Percentiles rank a stretch among this genome's conserved stretches.
phyloP scores from a whole-genome alignment of 2,329 filamentous ascomycete genomes.

The Leptographium wingfieldii region DNA sequence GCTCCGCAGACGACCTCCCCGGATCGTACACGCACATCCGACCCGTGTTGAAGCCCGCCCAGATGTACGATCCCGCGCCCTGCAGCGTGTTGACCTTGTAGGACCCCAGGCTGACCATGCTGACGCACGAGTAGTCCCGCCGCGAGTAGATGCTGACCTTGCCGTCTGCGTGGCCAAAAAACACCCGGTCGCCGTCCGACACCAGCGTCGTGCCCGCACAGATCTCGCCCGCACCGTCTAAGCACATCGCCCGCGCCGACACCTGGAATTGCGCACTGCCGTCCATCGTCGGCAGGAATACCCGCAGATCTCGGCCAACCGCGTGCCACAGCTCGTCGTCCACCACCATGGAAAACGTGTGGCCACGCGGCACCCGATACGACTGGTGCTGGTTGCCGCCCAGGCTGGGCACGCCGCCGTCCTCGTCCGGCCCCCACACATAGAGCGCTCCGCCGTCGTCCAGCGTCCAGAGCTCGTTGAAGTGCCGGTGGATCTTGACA shows the following conservation, averaged over 20 bases:
- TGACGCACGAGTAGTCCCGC: slow-evolving; percentile 63
- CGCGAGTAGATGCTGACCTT: slow-evolving; percentile 90
- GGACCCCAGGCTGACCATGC: slow-evolving; percentile 71
- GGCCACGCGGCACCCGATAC: slow-evolving; percentile 66
- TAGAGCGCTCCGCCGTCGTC: slow-evolving; percentile 80
- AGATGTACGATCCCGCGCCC: slow-evolving; percentile 70
- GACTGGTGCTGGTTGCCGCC: slow-evolving; percentile 57
- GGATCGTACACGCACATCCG: slow-evolving; percentile 91
- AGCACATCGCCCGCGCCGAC: slow-evolving; percentile 54
- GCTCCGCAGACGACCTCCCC: slow-evolving; percentile 13
- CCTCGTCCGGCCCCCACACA: slow-evolving; percentile 69
- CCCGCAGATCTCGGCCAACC: slow-evolving; percentile 70
- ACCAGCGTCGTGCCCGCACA: slow-evolving; percentile 69
- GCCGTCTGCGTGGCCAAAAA: slow-evolving; percentile 84
- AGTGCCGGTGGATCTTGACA: slow-evolving; percentile 72
- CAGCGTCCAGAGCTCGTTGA: slow-evolving; percentile 84
- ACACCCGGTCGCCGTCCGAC: slow-evolving; percentile 65
- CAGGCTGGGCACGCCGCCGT: slow-evolving; percentile 56
- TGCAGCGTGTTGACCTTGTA: slow-evolving; percentile 90
- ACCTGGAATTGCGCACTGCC: slow-evolving; percentile 63
- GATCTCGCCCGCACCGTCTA: slow-evolving; percentile 70
- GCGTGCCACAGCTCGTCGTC: slow-evolving; percentile 80
- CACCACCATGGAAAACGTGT: slow-evolving; percentile 82
- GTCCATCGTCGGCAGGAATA: slow-evolving; percentile 64
- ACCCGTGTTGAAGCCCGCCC: slow-evolving; percentile 90